Base-by-base conservation (phyloP, 1,139 yeast species). In the Yamadazyma sp. region DNA sequence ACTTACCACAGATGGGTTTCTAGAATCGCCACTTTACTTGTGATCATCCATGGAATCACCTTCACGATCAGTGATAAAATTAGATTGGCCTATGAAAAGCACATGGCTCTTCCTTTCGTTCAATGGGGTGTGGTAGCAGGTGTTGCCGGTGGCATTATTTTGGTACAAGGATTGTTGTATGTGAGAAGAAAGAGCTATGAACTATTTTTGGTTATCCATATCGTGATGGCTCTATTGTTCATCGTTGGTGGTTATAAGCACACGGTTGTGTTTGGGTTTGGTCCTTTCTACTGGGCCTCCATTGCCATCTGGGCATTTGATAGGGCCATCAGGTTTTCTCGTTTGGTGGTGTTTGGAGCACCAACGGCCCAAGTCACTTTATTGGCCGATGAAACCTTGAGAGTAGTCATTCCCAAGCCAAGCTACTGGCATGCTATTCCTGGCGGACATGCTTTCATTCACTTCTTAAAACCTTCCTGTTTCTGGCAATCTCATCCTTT, bases 111-210 rank as follows among this genome's bases (percentile, higher is more conserved):
- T 13, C 53, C 46, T 3, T 73, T 64, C 53, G 64, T 62, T 46
- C 59, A 60, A 43, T 76, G 78, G 66, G 94, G 92, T 35, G 62
- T 64, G 2, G 56, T 62, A 8, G 61, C 67, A 2, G 57, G 68
- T 21, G 50, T 56, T 32, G 56, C 61, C 12, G 69, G 69, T 5
- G 57, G 62, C 38, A 46, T 68, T 26, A 57, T 63, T 36, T 53
- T 56, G 45, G 52, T 52, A 29, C 76, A 60, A 49, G 67, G 73
- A 1, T 45, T 73, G 32, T 54, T 64, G 31, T 51, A 44, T 32
- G 56, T 69, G 36, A 61, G 78, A 48, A 56, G 70, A 42, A 54
- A 46, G 35, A 62, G 62, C 52, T 72, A 72, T 41, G 78, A 71
- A 44, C 34, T 59, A 3, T 71, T 72, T 45, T 54, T 70, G 39